Evolutionary conservation across 2,329 filamentous ascomycete species (phyloP), one percentile per base, ranked within the genome.

Genomic region (Aspergillus sp.): DNA sequence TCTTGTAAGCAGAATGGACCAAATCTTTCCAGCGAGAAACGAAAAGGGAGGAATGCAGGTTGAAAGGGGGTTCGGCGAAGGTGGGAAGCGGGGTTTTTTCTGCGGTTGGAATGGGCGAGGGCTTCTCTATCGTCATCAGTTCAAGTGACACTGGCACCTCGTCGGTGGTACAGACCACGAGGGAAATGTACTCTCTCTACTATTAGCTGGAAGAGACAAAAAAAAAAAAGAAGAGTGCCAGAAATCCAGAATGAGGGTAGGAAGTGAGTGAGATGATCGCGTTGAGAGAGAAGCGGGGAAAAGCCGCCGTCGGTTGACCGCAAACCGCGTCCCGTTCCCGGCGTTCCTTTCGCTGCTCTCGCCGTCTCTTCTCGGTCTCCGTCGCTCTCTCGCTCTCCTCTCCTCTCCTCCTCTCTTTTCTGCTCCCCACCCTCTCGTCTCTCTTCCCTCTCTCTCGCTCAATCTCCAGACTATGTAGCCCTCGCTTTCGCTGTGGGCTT

Each of bases 391-490:
- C 67, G 66, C 60, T 67, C 66, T 57, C 63, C 62, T 63, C 56
- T 65, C 60, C 58, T 67, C 65, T 61, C 62, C 62, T 64, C 63
- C 69, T 66, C 69, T 75, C 71, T 16, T 67, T 66, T 63, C 70
- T 69, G 63, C 67, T 71, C 62, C 68, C 66, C 66, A 60, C 65
- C 69, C 74, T 68, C 66, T 65, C 67, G 65, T 63, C 67, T 63
- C 66, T 69, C 72, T 68, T 69, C 65, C 64, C 63, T 39, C 70
- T 68, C 70, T 68, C 60, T 60, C 66, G 61, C 71, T 70, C 68
- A 72, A 71, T 69, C 66, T 64, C 56, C 70, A 64, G 69, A 76
- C 71, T 77, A 77, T 77, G 75, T 77, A 76, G 75, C 71, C 71
- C 64, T 70, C 65, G 66, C 69, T 69, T 70, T 65, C 69, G 59